Base-by-base conservation (phyloP, 352 stramenopile species). In the Pythium rishiriense region DNA sequence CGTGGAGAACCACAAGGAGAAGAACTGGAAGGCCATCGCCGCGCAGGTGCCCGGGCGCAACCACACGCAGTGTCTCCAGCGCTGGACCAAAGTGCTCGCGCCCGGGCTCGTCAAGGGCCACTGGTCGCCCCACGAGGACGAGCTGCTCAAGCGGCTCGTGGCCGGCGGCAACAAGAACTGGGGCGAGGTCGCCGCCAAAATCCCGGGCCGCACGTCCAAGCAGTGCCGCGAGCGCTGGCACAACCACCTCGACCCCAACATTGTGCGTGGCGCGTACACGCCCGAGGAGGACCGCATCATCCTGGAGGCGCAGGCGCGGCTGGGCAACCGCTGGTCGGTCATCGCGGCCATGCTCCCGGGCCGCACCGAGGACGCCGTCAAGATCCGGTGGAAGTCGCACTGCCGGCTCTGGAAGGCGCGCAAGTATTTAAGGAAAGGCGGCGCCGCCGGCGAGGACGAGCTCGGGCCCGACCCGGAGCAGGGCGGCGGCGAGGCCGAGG, bases 11-110 rank as follows among this genome's bases (percentile, higher is more conserved):
- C 83, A 96, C 48, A 86, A 87, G 45, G 89, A 95, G 59, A 96
- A 93, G 60, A 95, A 97, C 68, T 97, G 91, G 91, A 97, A 97
- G 58, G 87, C 88, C 17, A 97, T 97, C 58, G 90, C 91, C 9
- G 76, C 87, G 46, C 82, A 93, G 53, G 86, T 97, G 33, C 80
- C 86, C 14, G 88, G 85, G 3, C 79, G 91, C 19, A 97, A 97
- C 68, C 88, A 97, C 72, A 94, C 88, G 63, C 91, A 97, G 66
- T 97, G 90, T 63, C 74, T 97, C 33, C 91, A 97, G 63, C 83
- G 91, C 6, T 97, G 90, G 90, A 96, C 85, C 26, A 97, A 97
- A 58, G 90, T 97, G 60, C 70, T 97, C 3, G 81, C 84, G 3
- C 88, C 90, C 0, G 90, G 90, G 0, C 78, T 97, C 11, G 83